Conservation (phyloP, 257 asterid genomes). For the Solanum sitiens region DNA sequence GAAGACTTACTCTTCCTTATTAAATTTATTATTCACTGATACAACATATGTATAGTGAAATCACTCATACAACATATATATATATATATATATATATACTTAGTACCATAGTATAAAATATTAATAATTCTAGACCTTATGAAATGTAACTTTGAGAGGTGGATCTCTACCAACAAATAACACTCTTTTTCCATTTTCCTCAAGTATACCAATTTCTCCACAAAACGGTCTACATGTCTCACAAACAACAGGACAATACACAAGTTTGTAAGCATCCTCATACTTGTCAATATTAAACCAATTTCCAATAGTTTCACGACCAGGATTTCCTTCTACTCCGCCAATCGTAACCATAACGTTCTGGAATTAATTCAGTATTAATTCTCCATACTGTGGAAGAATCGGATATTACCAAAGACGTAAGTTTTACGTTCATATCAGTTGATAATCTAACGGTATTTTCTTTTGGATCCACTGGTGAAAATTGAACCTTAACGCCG, state of each 20-base stretch:
- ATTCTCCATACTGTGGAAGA: not conserved
- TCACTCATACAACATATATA: too few relatives aligned
- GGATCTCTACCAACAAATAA: not conserved
- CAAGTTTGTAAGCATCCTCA: not conserved
- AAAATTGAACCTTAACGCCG: not conserved
- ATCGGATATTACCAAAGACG: not conserved
- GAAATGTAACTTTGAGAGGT: not conserved
- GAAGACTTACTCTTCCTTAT: not conserved
- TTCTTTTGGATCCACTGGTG: not conserved
- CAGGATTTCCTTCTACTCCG: not conserved
- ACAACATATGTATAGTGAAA: not conserved
- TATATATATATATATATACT: not conserved
- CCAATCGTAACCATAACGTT: not conserved
- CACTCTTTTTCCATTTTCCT: not conserved
- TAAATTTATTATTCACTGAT: not conserved
- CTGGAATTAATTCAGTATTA: not conserved
- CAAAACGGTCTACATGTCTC: not conserved
- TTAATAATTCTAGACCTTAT: not conserved
- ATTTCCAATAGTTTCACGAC: not conserved
- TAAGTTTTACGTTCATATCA: not conserved
- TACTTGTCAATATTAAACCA: not conserved
- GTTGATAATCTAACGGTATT: not conserved
- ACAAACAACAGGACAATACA: conserved; percentile 10
- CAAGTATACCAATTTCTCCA: not conserved
- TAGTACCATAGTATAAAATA: not conserved